These are phyloP conservation scores for Musa schizocarpa DNA, from an alignment of 176 grass and related monocot species.

Conservation along the genomic window DNA sequence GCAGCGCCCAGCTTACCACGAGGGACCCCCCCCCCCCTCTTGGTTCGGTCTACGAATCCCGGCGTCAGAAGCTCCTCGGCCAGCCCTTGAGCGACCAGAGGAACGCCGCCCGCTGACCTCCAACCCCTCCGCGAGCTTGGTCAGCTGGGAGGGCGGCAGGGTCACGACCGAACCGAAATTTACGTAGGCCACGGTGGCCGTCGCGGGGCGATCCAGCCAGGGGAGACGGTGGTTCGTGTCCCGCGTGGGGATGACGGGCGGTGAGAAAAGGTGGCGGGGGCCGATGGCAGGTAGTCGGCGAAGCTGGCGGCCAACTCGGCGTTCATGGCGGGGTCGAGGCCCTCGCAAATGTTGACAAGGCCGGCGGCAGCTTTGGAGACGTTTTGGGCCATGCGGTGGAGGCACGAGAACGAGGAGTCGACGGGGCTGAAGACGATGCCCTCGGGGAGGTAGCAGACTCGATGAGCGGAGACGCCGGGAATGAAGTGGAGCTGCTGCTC, in stretches of 20 bases:
- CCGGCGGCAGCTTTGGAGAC: slow-evolving; percentile 9
- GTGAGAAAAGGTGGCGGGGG: slow-evolving; percentile 20
- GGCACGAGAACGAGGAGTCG: slow-evolving; percentile 5
- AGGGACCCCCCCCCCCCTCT: not conserved
- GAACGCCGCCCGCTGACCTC: slow-evolving; percentile 19
- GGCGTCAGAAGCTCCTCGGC: slow-evolving; percentile 6
- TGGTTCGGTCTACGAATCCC: slow-evolving; percentile 15
- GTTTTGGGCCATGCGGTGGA: slow-evolving; percentile 15
- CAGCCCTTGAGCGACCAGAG: slow-evolving; percentile 28
- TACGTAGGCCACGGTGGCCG: slow-evolving; percentile 20
- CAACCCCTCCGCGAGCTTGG: slow-evolving; percentile 21
- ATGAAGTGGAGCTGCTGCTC: slow-evolving; percentile 19
- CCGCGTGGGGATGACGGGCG: too few relatives aligned
- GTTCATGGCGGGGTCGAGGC: slow-evolving; percentile 14
- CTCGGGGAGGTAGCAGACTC: slow-evolving; percentile 22
- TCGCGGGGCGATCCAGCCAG: slow-evolving; percentile 23
- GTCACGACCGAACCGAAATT: slow-evolving; percentile 22
- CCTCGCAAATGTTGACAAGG: slow-evolving; percentile 19
- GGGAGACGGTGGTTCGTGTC: slow-evolving; percentile 4
- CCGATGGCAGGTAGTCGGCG: slow-evolving; percentile 6
- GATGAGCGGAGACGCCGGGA: slow-evolving; percentile 15
- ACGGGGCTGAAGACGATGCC: slow-evolving; percentile 9
- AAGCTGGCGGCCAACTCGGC: not conserved
- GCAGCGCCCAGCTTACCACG: slow-evolving; percentile 27
- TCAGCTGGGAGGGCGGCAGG: slow-evolving; percentile 14